phyloP scores from a whole-genome alignment of 1,139 yeast species.

The Hansenula lynferdii region DNA sequence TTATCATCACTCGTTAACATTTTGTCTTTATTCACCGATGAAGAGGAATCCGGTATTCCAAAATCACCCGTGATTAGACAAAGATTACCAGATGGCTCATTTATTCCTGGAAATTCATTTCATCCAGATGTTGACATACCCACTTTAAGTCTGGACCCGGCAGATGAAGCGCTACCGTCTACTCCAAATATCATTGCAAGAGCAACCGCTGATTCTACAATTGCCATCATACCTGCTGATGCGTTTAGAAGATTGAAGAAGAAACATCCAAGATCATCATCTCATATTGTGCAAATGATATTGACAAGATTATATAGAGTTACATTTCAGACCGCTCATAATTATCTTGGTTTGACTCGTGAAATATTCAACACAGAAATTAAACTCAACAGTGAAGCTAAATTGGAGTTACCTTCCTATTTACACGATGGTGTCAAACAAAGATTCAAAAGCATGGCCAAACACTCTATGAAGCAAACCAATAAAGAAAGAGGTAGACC shows the following conservation, averaged over 20 bases:
- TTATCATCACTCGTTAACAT: conserved; percentile 79
- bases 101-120: background rate
- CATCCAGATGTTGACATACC: conserved; percentile 6
- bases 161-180: background rate
- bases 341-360: conserved; percentile 77
- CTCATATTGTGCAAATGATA: conserved; percentile 93
- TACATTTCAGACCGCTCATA: conserved; percentile 85
- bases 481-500: background rate
- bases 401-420: conserved; percentile 56
- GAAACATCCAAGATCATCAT: conserved; percentile 83
- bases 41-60: conserved; percentile 7
- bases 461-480: background rate
- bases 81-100: background rate
- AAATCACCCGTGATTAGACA: conserved; percentile 12
- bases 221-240: conserved; percentile 85
- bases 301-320: conserved; percentile 83
- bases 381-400: conserved; percentile 48
- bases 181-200: conserved; percentile 34
- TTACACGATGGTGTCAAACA: conserved; percentile 43
- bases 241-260: conserved; percentile 72
- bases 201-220: conserved; percentile 58
- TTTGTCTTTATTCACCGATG: conserved; percentile 60
- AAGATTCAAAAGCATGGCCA: conserved; percentile 6
- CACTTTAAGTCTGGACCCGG: conserved; percentile 1
- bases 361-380: conserved; percentile 80